phyloP scores from a whole-genome alignment of 306 rosid genomes.

The Fragaria nilgerrensis region DNA sequence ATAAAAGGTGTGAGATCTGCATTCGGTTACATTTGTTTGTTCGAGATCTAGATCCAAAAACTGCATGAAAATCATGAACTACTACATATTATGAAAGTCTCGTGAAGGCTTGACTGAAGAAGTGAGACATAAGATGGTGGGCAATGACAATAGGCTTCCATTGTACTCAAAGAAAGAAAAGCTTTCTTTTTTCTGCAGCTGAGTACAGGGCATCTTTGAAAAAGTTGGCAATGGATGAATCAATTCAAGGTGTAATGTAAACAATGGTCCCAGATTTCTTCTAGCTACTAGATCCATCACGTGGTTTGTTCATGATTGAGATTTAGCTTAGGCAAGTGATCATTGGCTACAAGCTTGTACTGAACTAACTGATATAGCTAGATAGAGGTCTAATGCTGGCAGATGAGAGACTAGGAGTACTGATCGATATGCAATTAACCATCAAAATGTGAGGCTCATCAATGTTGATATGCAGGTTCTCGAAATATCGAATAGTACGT shows the following conservation, averaged over 20 bases:
- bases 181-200: neutral
- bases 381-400: neutral
- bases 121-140: constrained; percentile 32
- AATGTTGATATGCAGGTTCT: too few relatives aligned
- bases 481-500: too few relatives aligned
- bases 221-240: neutral
- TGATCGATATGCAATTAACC: neutral
- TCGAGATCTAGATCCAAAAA: neutral
- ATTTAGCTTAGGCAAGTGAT: neutral
- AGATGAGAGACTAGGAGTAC: neutral
- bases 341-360: neutral
- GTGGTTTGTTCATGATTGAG: neutral
- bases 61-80: neutral
- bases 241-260: neutral
- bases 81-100: neutral
- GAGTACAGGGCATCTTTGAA: neutral
- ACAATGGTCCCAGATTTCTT: neutral
- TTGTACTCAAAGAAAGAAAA: neutral
- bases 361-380: neutral
- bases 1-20: constrained; percentile 6
- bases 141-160: constrained; percentile 8
- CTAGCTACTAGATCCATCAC: neutral
- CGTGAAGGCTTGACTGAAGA: neutral
- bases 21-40: constrained; percentile 10
- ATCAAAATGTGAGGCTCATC: too few relatives aligned